Evolutionary conservation across 768 basidiomycete genomes (phyloP).

Genomic region (Trametes elegans): DNA sequence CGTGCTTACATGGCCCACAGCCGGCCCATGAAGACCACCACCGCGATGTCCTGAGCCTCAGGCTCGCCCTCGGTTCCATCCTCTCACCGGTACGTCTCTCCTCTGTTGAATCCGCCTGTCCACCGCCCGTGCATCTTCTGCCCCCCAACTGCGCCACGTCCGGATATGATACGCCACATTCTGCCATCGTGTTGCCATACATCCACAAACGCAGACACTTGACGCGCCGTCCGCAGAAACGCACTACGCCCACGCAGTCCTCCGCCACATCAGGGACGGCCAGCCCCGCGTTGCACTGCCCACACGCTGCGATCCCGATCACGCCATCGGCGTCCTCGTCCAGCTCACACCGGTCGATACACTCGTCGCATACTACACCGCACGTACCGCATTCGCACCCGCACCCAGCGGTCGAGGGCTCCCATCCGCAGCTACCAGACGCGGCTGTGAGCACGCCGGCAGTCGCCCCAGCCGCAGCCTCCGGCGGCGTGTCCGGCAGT

Average conservation of each 20-base stretch:
- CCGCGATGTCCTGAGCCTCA: conserved; percentile 35
- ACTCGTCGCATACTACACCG: conserved; percentile 1
- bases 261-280: conserved; percentile 27
- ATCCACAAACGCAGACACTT: conserved; percentile 9
- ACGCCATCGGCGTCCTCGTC: conserved; percentile 7
- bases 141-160: background rate
- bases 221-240: conserved; percentile 24
- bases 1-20: background rate
- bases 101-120: background rate
- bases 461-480: background rate
- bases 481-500: conserved; percentile 4
- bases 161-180: background rate
- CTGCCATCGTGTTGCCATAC: background rate
- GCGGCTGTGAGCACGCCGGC: conserved; percentile 1
- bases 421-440: conserved; percentile 9
- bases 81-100: conserved; percentile 50
- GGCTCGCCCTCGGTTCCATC: conserved; percentile 59
- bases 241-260: conserved; percentile 20
- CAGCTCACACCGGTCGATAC: conserved; percentile 9
- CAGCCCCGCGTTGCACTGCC: conserved; percentile 21
- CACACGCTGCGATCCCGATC: conserved; percentile 10
- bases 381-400: conserved; percentile 5
- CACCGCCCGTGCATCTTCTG: conserved; percentile 8
- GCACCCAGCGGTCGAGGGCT: conserved; percentile 14
- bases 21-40: conserved; percentile 26